Evolutionary conservation across 1,284 basidiomycete species (phyloP), one percentile per base, ranked within the genome.

Genomic region (Baeospora myosura): DNA sequence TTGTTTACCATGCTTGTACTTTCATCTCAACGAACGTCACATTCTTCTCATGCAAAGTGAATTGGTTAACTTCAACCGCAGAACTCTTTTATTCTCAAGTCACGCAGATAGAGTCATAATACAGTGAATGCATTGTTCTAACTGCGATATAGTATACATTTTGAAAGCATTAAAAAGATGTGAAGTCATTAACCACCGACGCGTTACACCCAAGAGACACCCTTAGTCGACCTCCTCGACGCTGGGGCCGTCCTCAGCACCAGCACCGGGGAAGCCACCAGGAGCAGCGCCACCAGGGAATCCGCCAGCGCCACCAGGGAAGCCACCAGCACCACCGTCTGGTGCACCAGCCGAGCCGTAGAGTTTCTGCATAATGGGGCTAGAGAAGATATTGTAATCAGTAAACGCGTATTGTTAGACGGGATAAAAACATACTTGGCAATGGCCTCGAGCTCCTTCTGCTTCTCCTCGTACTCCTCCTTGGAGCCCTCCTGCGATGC

Each of bases 401-500:
- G 41, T 35, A 44, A 38, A 18, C 23, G 24, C 35, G 25, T 45
- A 16, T 20, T 26, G 29, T 10, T n/a, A 17, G 24, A 34, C 20
- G 10, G 30, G 4, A 10, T 18, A 30, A 22, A 6, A 10, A 62
- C 64, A 33, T 61, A 66, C 64, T 85, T 94, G 54, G 92, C 88
- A 52, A 93, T 63, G 8, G 61, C 71, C 72, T 98, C 95, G 45
- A 98, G 76, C 69, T 97, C 94, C 77, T 97, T 96, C 67, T 97
- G 94, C 70, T 85, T 88, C 61, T 77, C 77, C 65, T 92, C 87
- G 70, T 97, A 95, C 74, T 99, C 96, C 60, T 95, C 91, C 72
- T 92, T 96, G 51, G 83, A 85, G 8, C 81, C 96, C 65, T 97
- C 91, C 58, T 90, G 86, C 36, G 88, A 87, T 48, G 54, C 67